Conservation (phyloP, 768 basidiomycete genomes). For the Neoboletus brunneissimus region DNA sequence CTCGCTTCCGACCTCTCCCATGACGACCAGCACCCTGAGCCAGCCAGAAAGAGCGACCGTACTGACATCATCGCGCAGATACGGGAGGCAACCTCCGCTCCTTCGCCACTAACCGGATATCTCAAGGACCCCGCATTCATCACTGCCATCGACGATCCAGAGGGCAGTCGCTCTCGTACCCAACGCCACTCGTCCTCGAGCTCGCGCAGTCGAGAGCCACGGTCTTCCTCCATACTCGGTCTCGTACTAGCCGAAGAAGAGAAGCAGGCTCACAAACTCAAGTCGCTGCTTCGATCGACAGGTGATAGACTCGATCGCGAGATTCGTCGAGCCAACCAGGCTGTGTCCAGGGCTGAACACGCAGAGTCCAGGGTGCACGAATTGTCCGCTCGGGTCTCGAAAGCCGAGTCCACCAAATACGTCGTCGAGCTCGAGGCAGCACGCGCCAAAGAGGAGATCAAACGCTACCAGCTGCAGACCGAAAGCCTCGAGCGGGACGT, state of each 20-base stretch:
- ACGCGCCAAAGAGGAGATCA: constrained; percentile 45
- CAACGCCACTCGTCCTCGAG: constrained; percentile 34
- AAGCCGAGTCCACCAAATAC: constrained; percentile 42
- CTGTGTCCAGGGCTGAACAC: constrained; percentile 47
- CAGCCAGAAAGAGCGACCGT: constrained; percentile 4
- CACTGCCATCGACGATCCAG: constrained; percentile 32
- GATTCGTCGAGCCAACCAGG: constrained; percentile 51
- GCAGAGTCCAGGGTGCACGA: constrained; percentile 51
- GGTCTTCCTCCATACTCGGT: constrained; percentile 39
- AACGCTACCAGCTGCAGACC: constrained; percentile 45
- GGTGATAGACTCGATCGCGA: constrained; percentile 57
- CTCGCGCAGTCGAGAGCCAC: constrained; percentile 39
- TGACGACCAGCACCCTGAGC: constrained; percentile 16
- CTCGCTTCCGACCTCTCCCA: constrained; percentile 19
- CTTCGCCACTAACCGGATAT: constrained; percentile 43
- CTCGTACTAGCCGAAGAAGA: constrained; percentile 54
- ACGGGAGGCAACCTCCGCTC: constrained; percentile 44
- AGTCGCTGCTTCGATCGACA: constrained; percentile 48
- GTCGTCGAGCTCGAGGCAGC: constrained; percentile 39
- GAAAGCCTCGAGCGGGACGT: constrained; percentile 47
- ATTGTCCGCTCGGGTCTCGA: constrained; percentile 34
- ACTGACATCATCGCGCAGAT: constrained; percentile 39
- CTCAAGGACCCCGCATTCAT: constrained; percentile 44
- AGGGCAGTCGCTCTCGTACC: constrained; percentile 31
- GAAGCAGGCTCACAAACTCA: constrained; percentile 53